These are phyloP conservation scores for Pugionium cornutum DNA, from an alignment of 345 rosid genomes.

Conservation along the genomic window DNA sequence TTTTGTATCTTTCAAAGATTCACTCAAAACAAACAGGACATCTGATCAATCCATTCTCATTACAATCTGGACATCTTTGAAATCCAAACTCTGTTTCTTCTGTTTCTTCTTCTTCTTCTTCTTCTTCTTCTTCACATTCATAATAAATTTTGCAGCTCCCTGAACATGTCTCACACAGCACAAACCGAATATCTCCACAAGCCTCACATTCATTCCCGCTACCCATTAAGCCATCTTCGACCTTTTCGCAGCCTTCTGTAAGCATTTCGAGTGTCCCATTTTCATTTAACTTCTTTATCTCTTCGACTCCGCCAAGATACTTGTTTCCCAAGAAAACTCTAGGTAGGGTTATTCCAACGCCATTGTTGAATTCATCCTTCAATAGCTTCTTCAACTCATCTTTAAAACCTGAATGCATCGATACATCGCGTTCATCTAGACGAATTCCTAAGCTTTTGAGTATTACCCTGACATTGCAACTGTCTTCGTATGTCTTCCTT, in stretches of 20 bases:
- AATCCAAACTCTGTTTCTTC: constrained; percentile 59
- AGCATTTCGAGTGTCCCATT: constrained; percentile 77
- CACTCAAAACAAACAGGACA: constrained; percentile 68
- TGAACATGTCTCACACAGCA: constrained; percentile 88
- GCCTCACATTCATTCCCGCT: constrained; percentile 62
- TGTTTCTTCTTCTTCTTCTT: constrained; percentile 27
- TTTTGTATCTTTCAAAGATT: background rate
- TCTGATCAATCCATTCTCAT: constrained; percentile 86
- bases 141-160: constrained; percentile 87
- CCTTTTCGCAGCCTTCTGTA: constrained; percentile 56
- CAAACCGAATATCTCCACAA: constrained; percentile 88
- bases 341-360: constrained; percentile 51
- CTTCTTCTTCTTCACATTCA: constrained; percentile 45
- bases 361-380: constrained; percentile 46
- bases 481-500: constrained; percentile 83
- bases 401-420: constrained; percentile 87
- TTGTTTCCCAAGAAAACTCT: constrained; percentile 70
- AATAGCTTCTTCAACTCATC: constrained; percentile 65
- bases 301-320: constrained; percentile 83
- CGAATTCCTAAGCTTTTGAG: constrained; percentile 58
- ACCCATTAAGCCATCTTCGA: constrained; percentile 39
- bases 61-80: constrained; percentile 85
- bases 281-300: constrained; percentile 69
- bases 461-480: constrained; percentile 64
- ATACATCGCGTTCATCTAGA: constrained; percentile 81